A percentile compares a stretch with the other conserved stretches of the same genome.
Evolutionary conservation across 2,329 filamentous ascomycete species (phyloP).

Genomic region (Pseudogymnoascus sp.): DNA sequence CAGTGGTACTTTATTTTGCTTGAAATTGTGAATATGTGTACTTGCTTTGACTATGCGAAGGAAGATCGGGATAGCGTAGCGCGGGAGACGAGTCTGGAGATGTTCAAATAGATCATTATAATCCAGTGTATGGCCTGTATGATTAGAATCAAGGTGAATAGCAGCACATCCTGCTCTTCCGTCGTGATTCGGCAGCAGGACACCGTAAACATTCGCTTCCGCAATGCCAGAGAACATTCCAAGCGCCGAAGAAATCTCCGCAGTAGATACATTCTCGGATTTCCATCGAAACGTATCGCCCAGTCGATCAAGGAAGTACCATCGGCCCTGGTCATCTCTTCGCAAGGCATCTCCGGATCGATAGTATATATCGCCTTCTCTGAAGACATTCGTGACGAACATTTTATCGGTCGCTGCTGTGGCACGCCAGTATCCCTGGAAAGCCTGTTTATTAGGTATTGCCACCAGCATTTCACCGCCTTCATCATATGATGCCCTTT

Average conservation of each 20-base stretch:
- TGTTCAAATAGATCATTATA: constrained; percentile 31
- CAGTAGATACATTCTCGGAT: constrained; percentile 39
- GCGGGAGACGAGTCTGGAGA: constrained; percentile 31
- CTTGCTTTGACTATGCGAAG: constrained; percentile 31
- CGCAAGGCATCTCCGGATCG: neutral
- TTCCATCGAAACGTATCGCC: constrained; percentile 28
- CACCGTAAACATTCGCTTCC: constrained; percentile 38
- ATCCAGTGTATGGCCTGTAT: too few relatives aligned
- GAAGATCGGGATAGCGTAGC: constrained; percentile 39
- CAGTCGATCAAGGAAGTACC: neutral
- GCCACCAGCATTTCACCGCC: too few relatives aligned
- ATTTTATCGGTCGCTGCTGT: neutral
- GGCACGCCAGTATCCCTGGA: neutral
- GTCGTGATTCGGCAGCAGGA: constrained; percentile 35
- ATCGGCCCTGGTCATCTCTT: neutral
- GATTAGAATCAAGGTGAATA: constrained; percentile 31
- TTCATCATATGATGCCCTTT: too few relatives aligned
- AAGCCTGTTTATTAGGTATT: too few relatives aligned
- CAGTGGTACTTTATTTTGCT: constrained; percentile 36
- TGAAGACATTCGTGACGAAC: neutral
- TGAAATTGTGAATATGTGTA: constrained; percentile 34
- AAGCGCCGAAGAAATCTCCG: constrained; percentile 35
- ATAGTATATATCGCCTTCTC: neutral
- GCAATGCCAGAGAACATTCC: constrained; percentile 33
- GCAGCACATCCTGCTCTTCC: constrained; percentile 36